A percentile compares a stretch with the other conserved stretches of the same genome.
These are phyloP conservation scores for Rhizopogon vesiculosus DNA, from an alignment of 768 basidiomycete genomes.

Conservation along the genomic window DNA sequence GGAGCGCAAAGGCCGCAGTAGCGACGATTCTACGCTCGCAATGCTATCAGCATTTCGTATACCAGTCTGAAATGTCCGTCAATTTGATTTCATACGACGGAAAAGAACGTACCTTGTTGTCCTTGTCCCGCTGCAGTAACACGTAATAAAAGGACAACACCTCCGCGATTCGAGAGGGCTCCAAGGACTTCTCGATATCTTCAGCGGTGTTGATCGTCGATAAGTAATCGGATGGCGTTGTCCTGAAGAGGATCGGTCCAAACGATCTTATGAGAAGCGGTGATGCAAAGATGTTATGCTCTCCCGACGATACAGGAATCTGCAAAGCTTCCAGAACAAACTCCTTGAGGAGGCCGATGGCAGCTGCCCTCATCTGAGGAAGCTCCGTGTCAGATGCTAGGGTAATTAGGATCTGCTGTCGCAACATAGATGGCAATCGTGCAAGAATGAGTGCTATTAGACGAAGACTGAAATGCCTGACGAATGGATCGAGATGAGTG, in stretches of 20 bases:
- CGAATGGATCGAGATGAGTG: conserved; percentile 52
- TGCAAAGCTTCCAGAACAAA: conserved; percentile 50
- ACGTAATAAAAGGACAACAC: conserved; percentile 67
- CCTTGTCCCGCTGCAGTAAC: conserved; percentile 50
- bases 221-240: conserved; percentile 53
- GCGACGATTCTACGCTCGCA: conserved; percentile 36
- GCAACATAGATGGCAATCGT: conserved; percentile 39
- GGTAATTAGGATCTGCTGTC: conserved; percentile 51
- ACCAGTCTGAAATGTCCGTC: conserved; percentile 38
- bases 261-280: conserved; percentile 52
- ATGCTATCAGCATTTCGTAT: conserved; percentile 42
- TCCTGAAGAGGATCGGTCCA: conserved; percentile 54
- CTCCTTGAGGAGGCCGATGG: conserved; percentile 67
- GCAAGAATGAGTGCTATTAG: conserved; percentile 51
- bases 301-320: conserved; percentile 11
- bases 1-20: conserved; percentile 41
- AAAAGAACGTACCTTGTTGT: conserved; percentile 44
- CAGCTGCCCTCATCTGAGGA: conserved; percentile 66
- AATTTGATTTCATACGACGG: not conserved
- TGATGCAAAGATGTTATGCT: conserved; percentile 46
- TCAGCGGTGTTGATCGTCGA: conserved; percentile 27
- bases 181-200: conserved; percentile 50
- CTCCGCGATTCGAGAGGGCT: conserved; percentile 59
- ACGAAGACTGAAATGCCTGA: conserved; percentile 59
- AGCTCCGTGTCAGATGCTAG: conserved; percentile 45